A percentile compares a stretch with the other conserved stretches of the same genome.
These are phyloP conservation scores for Xylariomycetidae sp. DNA, from an alignment of 2,329 filamentous ascomycete genomes.

Conservation along the genomic window DNA sequence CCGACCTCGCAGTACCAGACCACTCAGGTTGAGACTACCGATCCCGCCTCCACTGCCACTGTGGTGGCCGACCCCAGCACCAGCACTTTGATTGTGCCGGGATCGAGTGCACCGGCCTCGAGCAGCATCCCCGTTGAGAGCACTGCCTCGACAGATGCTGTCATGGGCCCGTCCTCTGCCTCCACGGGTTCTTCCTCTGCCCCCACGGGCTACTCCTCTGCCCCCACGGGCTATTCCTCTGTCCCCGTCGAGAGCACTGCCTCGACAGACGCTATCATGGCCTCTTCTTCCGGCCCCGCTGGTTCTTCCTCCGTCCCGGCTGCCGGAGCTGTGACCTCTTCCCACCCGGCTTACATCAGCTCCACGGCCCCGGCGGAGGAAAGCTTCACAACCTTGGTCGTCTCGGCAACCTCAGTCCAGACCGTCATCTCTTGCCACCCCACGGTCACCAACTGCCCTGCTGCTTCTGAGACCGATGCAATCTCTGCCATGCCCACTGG, in stretches of 20 bases:
- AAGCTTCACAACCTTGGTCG: slow-evolving; percentile 18
- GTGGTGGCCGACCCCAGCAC: not conserved
- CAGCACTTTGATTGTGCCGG: not conserved
- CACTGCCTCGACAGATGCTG: not conserved
- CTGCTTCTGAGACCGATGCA: slow-evolving; percentile 14
- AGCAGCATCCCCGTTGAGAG: not conserved
- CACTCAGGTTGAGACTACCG: not conserved
- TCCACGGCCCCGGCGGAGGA: slow-evolving; percentile 8
- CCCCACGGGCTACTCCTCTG: too few relatives aligned
- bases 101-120: not conserved
- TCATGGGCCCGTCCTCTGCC: too few relatives aligned
- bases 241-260: too few relatives aligned
- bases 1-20: not conserved
- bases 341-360: too few relatives aligned
- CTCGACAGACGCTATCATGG: too few relatives aligned
- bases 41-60: not conserved
- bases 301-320: too few relatives aligned
- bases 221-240: too few relatives aligned
- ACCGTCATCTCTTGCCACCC: slow-evolving; percentile 23
- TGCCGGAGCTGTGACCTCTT: too few relatives aligned
- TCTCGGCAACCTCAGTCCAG: slow-evolving; percentile 17
- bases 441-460: slow-evolving; percentile 22
- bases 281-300: too few relatives aligned
- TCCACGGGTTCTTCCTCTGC: too few relatives aligned
- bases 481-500: slow-evolving; percentile 16